Base-by-base conservation (phyloP, 1,284 basidiomycete species). In the Caloboletus inedulis region DNA sequence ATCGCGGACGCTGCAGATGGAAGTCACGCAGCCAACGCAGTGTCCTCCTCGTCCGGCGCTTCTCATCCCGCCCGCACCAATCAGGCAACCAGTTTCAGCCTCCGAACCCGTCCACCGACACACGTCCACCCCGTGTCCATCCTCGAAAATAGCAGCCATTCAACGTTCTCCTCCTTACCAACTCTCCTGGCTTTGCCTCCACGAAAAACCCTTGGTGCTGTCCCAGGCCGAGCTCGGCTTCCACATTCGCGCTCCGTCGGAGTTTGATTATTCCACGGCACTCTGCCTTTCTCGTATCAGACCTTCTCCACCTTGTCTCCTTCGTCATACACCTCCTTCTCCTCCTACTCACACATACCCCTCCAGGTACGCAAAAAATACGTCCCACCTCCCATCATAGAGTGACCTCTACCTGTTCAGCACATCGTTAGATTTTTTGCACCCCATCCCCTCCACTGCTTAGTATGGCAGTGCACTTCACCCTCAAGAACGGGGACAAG, bases 401-500 rank as follows among this genome's bases (percentile, higher is more conserved):
- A 19, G 37, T 57, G 33, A 57, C 48, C 4, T 41, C 33, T 6
- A 23, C 43, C 31, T 6, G 19, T 49, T 57, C 34, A 58, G 44
- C 40, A 42, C 35, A 35, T 31, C 39, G 8, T 51, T 31, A 52
- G 61, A 68, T 68, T 68, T 68, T 68, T 68, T 59, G 52, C 25
- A 25, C 41, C 21, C 46, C 45, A 43, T 61, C 42, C 53, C 52
- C 30, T 7, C 42, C 43, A 25, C 52, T 61, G 53, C 40, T 51
- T 53, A 71, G 71, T 55, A 69, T 69, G 67, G 56, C 59, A 39
- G 57, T 51, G 34, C 70, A 70, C 55, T 60, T 68, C 49, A 56
- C 69, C 53, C 82, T 89, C 75, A 87, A 85, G 77, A 87, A 81
- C 62, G 88, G 88, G 55, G 86, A 90, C 64, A 78, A 81, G 66